Conservation (phyloP, 2,329 filamentous ascomycete species). For the Hypoxylon sp. region DNA sequence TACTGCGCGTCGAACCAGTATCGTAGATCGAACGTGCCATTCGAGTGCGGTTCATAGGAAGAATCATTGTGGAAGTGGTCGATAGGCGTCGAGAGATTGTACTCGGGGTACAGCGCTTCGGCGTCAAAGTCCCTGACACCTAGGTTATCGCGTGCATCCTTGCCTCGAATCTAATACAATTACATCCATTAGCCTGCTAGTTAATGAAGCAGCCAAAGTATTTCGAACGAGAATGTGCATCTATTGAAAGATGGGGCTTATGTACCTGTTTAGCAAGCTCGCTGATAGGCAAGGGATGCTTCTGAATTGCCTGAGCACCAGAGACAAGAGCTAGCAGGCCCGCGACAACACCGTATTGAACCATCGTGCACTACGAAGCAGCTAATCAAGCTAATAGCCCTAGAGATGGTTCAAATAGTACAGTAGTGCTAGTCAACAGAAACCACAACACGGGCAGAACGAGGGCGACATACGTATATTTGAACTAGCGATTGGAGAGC, state of each 20-base stretch:
- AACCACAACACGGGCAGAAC: constrained; percentile 10
- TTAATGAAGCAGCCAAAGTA: not conserved
- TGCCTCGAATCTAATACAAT: constrained; percentile 28
- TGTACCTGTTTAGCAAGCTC: constrained; percentile 45
- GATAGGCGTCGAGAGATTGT: constrained; percentile 61
- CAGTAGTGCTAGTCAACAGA: constrained; percentile 1
- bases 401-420: constrained; percentile 1
- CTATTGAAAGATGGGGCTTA: not conserved
- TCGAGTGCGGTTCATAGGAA: constrained; percentile 77
- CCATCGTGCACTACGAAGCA: constrained; percentile 26
- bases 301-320: constrained; percentile 39
- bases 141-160: constrained; percentile 11
- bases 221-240: not conserved
- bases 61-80: constrained; percentile 88
- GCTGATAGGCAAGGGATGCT: constrained; percentile 41
- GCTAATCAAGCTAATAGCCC: constrained; percentile 3
- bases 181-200: constrained; percentile 17
- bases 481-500: constrained; percentile 10
- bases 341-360: constrained; percentile 20
- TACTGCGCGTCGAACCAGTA: constrained; percentile 85
- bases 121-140: constrained; percentile 31
- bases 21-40: constrained; percentile 72
- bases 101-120: constrained; percentile 48
- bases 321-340: constrained; percentile 38
- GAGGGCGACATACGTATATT: constrained; percentile 19